Evolutionary conservation across 495 filamentous ascomycete genomes (phyloP), one percentile per base, ranked within the genome.

Genomic region (Hyaloscypha bicolor): DNA sequence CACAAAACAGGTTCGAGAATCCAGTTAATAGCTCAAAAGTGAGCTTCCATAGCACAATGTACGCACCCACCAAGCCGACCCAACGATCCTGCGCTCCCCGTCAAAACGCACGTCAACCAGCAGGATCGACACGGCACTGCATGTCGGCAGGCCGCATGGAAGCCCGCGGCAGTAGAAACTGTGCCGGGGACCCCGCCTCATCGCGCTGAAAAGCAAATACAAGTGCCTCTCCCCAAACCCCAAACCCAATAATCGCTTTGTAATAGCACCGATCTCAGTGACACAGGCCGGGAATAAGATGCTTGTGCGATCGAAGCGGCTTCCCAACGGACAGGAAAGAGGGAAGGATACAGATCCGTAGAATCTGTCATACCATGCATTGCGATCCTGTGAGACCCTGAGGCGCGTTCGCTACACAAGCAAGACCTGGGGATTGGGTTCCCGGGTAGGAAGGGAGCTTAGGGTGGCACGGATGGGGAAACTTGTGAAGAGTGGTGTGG

Each of bases 381-480:
- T 19, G 6, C 42, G 42, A 48, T 48, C 16, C 42, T 14, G 42
- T 48, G 35, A 48, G 42, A 48, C 9, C 9, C 16, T 48, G 42
- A 48, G 42, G 9, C 42, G 42, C 11, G 42, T 48, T 48, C 42
- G 42, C 42, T 48, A 48, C 42, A 48, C 42, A 48, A 16, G 42
- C 42, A 14, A 48, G 42, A 4, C 3, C 42, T 48, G 42, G 42
- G 42, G 42, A 48, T 48, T 48, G 4, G 42, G 42, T 48, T 48
- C 9, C 1, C 42, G 42, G 42, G 42, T 48, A 3, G 42, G 16
- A 14, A 3, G 16, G 42, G 8, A 48, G 42, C 42, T 42, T 52
- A 52, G 61, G 61, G 61, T 63, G 61, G 61, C 61, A 63, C 61
- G 61, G 61, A 48, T 63, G 61, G 61, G 61, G 61, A 63, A 63